A percentile compares a stretch with the other conserved stretches of the same genome.
These are phyloP conservation scores for Gentiana dahurica DNA, from an alignment of 257 asterid genomes.

Conservation along the genomic window DNA sequence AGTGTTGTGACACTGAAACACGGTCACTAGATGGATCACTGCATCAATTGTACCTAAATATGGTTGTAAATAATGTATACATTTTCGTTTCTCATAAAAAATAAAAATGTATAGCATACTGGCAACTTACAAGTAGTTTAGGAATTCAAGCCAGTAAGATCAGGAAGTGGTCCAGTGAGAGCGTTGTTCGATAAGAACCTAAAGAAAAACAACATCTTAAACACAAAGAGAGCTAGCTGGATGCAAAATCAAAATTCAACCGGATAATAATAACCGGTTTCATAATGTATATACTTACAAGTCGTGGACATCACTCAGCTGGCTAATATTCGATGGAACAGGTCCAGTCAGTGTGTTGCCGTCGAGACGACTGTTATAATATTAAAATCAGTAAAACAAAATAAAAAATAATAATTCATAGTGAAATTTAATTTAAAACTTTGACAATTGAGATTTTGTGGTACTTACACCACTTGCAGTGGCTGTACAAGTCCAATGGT, in stretches of 20 bases:
- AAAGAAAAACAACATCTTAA: constrained; percentile 4
- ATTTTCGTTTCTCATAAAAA: too few species aligned
- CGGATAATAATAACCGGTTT: not conserved
- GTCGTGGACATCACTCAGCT: constrained; percentile 41
- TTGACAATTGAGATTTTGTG: constrained; percentile 11
- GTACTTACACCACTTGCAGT: constrained; percentile 81
- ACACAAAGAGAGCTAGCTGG: not conserved
- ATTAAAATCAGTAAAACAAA: not conserved
- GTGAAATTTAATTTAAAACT: constrained; percentile 14
- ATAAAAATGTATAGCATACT: not conserved
- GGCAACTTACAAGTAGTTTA: constrained; percentile 57
- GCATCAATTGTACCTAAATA: too few species aligned
- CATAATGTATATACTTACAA: constrained; percentile 42
- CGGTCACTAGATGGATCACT: too few species aligned
- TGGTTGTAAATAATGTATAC: too few species aligned
- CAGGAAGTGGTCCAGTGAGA: constrained; percentile 64
- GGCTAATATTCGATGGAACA: constrained; percentile 39
- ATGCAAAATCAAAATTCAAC: not conserved
- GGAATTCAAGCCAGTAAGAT: constrained; percentile 53
- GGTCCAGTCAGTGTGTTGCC: constrained; percentile 17
- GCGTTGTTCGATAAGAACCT: constrained; percentile 67
- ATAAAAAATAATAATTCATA: not conserved
- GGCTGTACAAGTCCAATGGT: constrained; percentile 42
- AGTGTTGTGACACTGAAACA: too few species aligned
- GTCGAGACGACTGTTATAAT: constrained; percentile 17